Percentiles rank a stretch among this genome's conserved stretches.
Conservation (phyloP, 306 rosid genomes). For the Ammopiptanthus mongolicus region DNA sequence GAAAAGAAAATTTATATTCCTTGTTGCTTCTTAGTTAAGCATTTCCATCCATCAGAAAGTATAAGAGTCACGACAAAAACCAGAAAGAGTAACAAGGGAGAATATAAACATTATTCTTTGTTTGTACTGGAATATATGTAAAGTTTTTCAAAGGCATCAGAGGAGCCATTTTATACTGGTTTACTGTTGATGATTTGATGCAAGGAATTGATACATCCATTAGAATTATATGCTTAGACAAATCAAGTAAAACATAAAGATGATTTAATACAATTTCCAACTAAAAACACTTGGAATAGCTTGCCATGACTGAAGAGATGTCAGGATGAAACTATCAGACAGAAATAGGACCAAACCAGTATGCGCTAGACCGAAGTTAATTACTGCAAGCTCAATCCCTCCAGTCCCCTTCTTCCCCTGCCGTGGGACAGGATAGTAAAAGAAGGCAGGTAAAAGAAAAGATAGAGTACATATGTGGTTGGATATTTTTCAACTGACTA, state of each 20-base stretch:
- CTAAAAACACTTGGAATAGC: background rate
- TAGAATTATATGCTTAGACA: constrained; percentile 19
- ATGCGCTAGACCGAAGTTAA: constrained; percentile 16
- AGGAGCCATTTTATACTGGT: background rate
- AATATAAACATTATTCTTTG: constrained; percentile 18
- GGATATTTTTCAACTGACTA: background rate
- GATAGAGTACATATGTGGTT: background rate
- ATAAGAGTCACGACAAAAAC: background rate
- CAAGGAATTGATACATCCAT: constrained; percentile 15
- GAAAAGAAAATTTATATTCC: constrained; percentile 18
- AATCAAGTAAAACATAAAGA: constrained; percentile 7
- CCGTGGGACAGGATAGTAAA: background rate
- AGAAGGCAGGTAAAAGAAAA: background rate
- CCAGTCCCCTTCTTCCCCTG: background rate
- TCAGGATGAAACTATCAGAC: background rate
- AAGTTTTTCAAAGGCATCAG: background rate
- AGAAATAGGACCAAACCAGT: constrained; percentile 1
- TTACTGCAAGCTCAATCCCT: background rate
- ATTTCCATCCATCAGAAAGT: constrained; percentile 16
- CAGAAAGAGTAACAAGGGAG: constrained; percentile 15
- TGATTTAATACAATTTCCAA: background rate
- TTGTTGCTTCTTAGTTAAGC: constrained; percentile 22
- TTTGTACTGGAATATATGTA: background rate
- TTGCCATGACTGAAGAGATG: constrained; percentile 17
- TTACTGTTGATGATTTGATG: constrained; percentile 12